Evolutionary conservation across 75 land plant genomes (phyloP).

Genomic region (Pinus taeda): DNA sequence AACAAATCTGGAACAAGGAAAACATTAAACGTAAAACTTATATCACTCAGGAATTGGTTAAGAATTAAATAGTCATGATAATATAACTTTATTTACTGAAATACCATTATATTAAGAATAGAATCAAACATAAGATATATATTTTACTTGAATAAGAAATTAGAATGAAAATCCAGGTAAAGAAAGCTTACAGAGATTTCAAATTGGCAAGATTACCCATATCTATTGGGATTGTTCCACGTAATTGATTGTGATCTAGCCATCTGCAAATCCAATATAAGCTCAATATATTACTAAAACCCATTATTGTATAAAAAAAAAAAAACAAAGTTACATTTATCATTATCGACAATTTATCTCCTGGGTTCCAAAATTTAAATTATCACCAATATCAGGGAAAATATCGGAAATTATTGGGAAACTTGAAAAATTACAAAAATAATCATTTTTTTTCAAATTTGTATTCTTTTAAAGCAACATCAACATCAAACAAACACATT

Average conservation of each 20-base stretch:
- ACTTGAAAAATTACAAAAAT: too few relatives aligned
- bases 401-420: too few relatives aligned
- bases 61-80: neutral
- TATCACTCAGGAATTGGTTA: neutral
- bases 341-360: too few relatives aligned
- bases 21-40: neutral
- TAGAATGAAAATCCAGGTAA: neutral
- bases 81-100: neutral
- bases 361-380: too few relatives aligned
- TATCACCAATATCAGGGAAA: too few relatives aligned
- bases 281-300: too few relatives aligned
- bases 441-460: too few relatives aligned
- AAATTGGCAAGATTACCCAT: constrained; percentile 4
- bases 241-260: constrained; percentile 1
- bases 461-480: too few relatives aligned
- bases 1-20: neutral
- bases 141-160: neutral
- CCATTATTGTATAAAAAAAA: too few relatives aligned
- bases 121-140: constrained; percentile 3
- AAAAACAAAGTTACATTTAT: too few relatives aligned
- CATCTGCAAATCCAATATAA: too few relatives aligned
- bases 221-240: neutral
- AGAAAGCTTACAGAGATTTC: constrained; percentile 5
- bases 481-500: too few relatives aligned
- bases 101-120: neutral